These are phyloP conservation scores for Sedum album DNA, from an alignment of 164 flowering plant genomes.

Conservation along the genomic window DNA sequence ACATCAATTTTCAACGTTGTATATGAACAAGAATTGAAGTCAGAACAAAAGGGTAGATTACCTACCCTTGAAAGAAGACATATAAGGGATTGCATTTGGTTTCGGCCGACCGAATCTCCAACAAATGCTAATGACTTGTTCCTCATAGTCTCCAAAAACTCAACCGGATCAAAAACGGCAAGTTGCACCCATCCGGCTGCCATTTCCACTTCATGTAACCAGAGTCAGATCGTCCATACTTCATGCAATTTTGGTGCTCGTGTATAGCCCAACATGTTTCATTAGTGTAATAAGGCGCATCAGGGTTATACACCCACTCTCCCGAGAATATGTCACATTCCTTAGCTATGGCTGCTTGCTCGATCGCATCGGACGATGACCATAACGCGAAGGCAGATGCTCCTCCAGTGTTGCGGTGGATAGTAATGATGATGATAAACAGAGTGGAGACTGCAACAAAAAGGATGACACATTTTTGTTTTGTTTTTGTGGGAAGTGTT, in stretches of 20 bases:
- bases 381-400: constrained; percentile 22
- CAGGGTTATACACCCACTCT: constrained; percentile 55
- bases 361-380: constrained; percentile 16
- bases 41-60: too few relatives aligned
- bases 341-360: not conserved
- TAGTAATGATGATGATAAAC: constrained; percentile 14
- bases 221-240: too few relatives aligned
- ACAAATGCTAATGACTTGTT: constrained; percentile 64
- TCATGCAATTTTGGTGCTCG: too few relatives aligned
- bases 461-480: too few relatives aligned
- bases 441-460: not conserved
- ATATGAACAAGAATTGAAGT: too few relatives aligned
- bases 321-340: constrained; percentile 17
- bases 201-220: too few relatives aligned
- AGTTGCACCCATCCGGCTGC: too few relatives aligned
- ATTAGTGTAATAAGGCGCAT: constrained; percentile 58
- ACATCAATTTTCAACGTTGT: too few relatives aligned
- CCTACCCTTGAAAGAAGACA: too few relatives aligned
- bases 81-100: constrained; percentile 8
- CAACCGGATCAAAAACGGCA: constrained; percentile 43
- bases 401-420: constrained; percentile 19
- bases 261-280: constrained; percentile 59
- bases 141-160: constrained; percentile 44
- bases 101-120: constrained; percentile 70
- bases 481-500: too few relatives aligned